Evolutionary conservation across 1,139 yeast genomes (phyloP).

Genomic region (Saccharomyces hybrid): DNA sequence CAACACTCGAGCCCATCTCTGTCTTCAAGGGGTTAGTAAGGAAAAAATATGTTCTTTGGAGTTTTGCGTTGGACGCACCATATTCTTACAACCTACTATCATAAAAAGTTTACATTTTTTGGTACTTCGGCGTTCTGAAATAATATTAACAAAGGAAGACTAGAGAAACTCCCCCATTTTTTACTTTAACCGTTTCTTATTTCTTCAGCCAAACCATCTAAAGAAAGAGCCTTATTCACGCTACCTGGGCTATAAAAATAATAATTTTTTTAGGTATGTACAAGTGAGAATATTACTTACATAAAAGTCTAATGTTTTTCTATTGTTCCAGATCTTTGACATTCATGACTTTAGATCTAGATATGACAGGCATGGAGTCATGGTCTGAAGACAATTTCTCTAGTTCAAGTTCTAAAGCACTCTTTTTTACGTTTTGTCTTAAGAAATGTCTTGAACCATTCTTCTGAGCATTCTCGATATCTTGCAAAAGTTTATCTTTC

Average conservation of each 20-base stretch:
- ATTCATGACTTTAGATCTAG: not conserved
- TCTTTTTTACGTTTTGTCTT: conserved; percentile 17
- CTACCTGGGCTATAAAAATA: not conserved
- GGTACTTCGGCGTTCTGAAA: no score
- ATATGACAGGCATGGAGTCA: conserved; percentile 1
- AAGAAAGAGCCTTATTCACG: no score
- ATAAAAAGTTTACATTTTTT: no score
- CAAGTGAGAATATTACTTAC: not conserved
- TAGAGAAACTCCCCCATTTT: no score
- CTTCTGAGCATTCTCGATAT: conserved; percentile 22
- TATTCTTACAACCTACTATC: no score
- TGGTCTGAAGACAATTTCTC: conserved; percentile 11
- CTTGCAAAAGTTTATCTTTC: conserved; percentile 29
- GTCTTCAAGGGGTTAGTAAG: no score
- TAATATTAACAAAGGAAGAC: no score
- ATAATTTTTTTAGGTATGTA: not conserved
- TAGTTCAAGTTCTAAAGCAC: conserved; percentile 24
- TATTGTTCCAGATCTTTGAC: not conserved
- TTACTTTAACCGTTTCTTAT: no score
- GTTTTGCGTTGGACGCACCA: no score
- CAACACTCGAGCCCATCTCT: no score
- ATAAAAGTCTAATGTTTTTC: not conserved
- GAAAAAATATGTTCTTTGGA: no score
- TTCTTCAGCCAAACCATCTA: no score
- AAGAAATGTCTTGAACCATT: conserved; percentile 20